Evolutionary conservation across 768 basidiomycete species (phyloP).

Genomic region (Trametes cinnabarina): DNA sequence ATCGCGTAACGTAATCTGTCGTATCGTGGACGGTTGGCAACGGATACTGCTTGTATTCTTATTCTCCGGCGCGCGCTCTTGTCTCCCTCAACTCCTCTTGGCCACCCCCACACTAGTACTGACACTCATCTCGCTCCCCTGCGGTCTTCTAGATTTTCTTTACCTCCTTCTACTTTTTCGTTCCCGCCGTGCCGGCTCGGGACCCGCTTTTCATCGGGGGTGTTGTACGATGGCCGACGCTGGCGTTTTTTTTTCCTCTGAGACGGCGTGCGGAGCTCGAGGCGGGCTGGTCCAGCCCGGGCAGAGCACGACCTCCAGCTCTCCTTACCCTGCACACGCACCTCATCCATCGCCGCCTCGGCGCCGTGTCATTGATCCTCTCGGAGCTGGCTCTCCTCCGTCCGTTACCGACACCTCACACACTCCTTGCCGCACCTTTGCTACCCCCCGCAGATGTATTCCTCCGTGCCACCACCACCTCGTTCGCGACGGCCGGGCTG

Average conservation of each 20-base stretch:
- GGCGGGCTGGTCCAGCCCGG: slow-evolving; percentile 17
- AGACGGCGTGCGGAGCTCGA: slow-evolving; percentile 16
- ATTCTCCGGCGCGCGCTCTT: slow-evolving; percentile 14
- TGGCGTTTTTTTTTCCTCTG: slow-evolving; percentile 5
- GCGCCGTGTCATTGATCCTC: not conserved
- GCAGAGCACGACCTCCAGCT: slow-evolving; percentile 8
- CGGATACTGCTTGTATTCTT: slow-evolving; percentile 23
- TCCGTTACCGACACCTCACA: slow-evolving; percentile 5
- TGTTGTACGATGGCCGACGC: slow-evolving; percentile 17
- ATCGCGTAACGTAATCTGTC: slow-evolving; percentile 17
- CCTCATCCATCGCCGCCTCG: not conserved
- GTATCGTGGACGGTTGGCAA: slow-evolving; percentile 15
- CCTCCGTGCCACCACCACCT: not conserved
- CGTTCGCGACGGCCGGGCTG: slow-evolving; percentile 16
- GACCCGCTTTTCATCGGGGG: slow-evolving; percentile 13
- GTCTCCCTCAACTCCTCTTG: not conserved
- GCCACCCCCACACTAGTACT: not conserved
- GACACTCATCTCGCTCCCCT: not conserved
- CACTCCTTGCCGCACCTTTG: slow-evolving; percentile 15
- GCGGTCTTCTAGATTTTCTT: slow-evolving; percentile 3
- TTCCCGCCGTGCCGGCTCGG: slow-evolving; percentile 14
- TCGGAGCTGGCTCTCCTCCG: slow-evolving; percentile 12
- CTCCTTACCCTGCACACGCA: not conserved
- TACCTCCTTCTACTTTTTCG: slow-evolving; percentile 4
- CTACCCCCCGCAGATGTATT: not conserved